Percentiles rank a stretch among this genome's conserved stretches.
Evolutionary conservation across 495 filamentous ascomycete species (phyloP).

Genomic region (Tuber calosporum): DNA sequence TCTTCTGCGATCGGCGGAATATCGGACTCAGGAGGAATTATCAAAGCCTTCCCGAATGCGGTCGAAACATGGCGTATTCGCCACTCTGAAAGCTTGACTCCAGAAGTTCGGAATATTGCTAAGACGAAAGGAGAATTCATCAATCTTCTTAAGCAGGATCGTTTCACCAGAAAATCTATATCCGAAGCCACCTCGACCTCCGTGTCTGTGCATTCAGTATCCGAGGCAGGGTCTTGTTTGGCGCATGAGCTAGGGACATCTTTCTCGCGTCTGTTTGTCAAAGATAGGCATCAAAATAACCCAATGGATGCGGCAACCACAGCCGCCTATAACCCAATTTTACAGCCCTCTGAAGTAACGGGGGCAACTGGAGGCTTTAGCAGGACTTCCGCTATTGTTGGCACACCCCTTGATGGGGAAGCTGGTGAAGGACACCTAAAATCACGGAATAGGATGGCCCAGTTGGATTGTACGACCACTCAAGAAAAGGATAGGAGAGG

Average conservation of each 20-base stretch:
- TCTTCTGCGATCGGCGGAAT: not conserved
- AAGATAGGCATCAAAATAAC: not conserved
- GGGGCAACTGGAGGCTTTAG: not conserved
- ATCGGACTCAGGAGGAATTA: not conserved
- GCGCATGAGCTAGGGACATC: not conserved
- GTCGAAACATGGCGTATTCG: not conserved
- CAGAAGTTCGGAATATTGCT: not conserved
- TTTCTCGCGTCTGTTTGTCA: not conserved
- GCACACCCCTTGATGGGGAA: not conserved
- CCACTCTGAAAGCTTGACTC: not conserved
- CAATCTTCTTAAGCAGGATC: not conserved
- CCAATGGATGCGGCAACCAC: not conserved
- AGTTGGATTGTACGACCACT: not conserved
- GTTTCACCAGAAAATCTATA: not conserved
- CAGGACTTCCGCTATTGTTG: not conserved
- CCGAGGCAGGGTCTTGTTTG: not conserved
- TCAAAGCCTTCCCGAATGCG: not conserved
- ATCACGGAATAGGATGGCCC: not conserved
- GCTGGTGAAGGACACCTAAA: not conserved
- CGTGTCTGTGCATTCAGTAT: not conserved
- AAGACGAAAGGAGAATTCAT: not conserved
- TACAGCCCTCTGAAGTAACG: not conserved
- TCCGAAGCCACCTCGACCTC: not conserved
- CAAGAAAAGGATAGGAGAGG: not conserved
- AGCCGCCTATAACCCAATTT: not conserved